phyloP scores from a whole-genome alignment of 2,329 filamentous ascomycete species.

The Botrytis deweyae region DNA sequence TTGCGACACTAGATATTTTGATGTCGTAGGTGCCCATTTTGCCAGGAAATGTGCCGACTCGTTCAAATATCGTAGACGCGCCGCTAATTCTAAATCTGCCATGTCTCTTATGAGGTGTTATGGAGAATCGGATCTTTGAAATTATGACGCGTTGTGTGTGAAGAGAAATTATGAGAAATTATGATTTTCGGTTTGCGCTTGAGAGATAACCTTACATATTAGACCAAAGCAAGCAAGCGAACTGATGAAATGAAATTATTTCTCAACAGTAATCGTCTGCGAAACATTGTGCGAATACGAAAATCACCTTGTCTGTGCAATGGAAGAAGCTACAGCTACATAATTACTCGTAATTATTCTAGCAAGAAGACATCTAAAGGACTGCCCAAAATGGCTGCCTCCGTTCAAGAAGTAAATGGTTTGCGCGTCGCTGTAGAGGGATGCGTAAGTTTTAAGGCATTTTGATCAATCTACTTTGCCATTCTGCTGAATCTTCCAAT shows the following conservation, averaged over 20 bases:
- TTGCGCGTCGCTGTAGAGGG: slow-evolving; percentile 83
- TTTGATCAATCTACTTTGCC: neutral
- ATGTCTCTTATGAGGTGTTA: slow-evolving; percentile 23
- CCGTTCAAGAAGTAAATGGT: slow-evolving; percentile 41
- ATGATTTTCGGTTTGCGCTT: slow-evolving; percentile 1
- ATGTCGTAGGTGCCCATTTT: slow-evolving; percentile 53
- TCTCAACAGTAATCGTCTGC: neutral
- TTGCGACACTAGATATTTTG: slow-evolving; percentile 58
- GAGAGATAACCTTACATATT: slow-evolving; percentile 2
- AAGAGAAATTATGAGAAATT: neutral
- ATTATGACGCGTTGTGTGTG: slow-evolving; percentile 22
- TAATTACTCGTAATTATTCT: neutral
- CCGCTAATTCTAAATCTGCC: slow-evolving; percentile 33
- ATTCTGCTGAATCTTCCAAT: slow-evolving; percentile 3
- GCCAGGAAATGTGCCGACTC: slow-evolving; percentile 60
- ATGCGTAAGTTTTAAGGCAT: slow-evolving; percentile 60
- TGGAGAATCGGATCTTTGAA: neutral
- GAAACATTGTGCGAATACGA: neutral
- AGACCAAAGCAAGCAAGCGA: slow-evolving; percentile 1
- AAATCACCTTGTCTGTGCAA: neutral
- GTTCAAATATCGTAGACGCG: slow-evolving; percentile 46
- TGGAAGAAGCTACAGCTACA: neutral
- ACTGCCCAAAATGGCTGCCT: slow-evolving; percentile 30
- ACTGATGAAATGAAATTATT: neutral
- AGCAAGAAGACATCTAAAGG: neutral